These are phyloP conservation scores for Scutellaria baicalensis DNA, from an alignment of 257 asterid species.

Conservation along the genomic window DNA sequence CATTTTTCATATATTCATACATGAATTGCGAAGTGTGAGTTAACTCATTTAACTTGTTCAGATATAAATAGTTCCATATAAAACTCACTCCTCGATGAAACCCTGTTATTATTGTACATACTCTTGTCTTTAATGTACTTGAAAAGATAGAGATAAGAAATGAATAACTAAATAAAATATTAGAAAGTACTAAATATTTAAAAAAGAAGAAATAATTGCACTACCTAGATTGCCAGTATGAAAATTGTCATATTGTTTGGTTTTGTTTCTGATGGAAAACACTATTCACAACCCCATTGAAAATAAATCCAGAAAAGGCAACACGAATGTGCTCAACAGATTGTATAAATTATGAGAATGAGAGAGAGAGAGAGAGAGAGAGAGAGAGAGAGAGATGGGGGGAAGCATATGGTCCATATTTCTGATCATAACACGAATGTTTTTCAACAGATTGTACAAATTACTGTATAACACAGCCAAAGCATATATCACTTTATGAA, in stretches of 20 bases:
- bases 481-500: conserved; percentile 6
- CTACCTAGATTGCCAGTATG: neutral
- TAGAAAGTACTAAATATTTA: neutral
- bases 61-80: too few relatives aligned
- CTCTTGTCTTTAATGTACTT: neutral
- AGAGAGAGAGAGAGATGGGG: neutral
- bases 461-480: conserved; percentile 4
- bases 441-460: conserved; percentile 5
- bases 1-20: too few relatives aligned
- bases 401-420: neutral
- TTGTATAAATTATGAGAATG: too few relatives aligned
- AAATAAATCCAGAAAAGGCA: too few relatives aligned
- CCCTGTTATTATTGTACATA: too few relatives aligned
- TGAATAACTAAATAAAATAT: neutral
- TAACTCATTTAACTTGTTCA: too few relatives aligned
- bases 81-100: neutral
- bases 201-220: neutral
- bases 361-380: neutral
- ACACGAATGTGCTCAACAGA: neutral
- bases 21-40: too few relatives aligned
- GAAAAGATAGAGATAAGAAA: neutral
- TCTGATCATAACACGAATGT: neutral
- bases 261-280: too few relatives aligned
- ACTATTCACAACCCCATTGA: too few relatives aligned
- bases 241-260: too few relatives aligned